A percentile compares a stretch with the other conserved stretches of the same genome.
Evolutionary conservation across 2,329 filamentous ascomycete genomes (phyloP).

Genomic region (Colletotrichum eleusines): DNA sequence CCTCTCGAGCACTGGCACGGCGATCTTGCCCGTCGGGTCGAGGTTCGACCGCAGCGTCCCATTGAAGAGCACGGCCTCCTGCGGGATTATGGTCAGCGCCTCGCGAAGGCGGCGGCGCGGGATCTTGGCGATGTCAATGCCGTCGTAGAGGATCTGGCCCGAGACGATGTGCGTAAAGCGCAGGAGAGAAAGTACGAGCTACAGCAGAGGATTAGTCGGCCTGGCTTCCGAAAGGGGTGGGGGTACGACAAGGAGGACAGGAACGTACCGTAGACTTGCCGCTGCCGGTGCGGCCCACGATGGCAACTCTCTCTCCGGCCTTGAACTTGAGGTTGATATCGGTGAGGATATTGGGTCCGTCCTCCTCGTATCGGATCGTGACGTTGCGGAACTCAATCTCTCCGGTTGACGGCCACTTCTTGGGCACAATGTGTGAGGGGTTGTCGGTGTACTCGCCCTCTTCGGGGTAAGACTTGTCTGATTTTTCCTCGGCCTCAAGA

Average conservation of each 20-base stretch:
- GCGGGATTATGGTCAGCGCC: constrained; percentile 68
- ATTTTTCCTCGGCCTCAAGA: constrained; percentile 59
- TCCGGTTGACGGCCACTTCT: constrained; percentile 60
- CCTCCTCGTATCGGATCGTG: constrained; percentile 60
- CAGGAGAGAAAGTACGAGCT: constrained; percentile 64
- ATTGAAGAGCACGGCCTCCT: constrained; percentile 69
- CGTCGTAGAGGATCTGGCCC: constrained; percentile 67
- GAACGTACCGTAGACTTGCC: constrained; percentile 81
- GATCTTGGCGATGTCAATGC: constrained; percentile 66
- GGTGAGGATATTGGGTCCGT: constrained; percentile 62
- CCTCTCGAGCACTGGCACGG: constrained; percentile 65
- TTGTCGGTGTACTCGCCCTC: constrained; percentile 57
- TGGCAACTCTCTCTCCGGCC: constrained; percentile 80
- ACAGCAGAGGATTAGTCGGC: not conserved
- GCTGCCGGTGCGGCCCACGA: constrained; percentile 84
- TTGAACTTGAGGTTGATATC: constrained; percentile 63
- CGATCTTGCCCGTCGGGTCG: constrained; percentile 71
- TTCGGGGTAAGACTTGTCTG: constrained; percentile 54
- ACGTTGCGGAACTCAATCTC: constrained; percentile 64
- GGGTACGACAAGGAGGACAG: too few species aligned
- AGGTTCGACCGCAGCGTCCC: constrained; percentile 68
- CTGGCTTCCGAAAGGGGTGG: too few species aligned
- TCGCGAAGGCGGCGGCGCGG: constrained; percentile 64
- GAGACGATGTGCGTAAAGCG: constrained; percentile 65
- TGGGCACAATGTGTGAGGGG: constrained; percentile 53